Conservation (phyloP, 2,329 filamentous ascomycete genomes). For the Ceratocystis papillata region DNA sequence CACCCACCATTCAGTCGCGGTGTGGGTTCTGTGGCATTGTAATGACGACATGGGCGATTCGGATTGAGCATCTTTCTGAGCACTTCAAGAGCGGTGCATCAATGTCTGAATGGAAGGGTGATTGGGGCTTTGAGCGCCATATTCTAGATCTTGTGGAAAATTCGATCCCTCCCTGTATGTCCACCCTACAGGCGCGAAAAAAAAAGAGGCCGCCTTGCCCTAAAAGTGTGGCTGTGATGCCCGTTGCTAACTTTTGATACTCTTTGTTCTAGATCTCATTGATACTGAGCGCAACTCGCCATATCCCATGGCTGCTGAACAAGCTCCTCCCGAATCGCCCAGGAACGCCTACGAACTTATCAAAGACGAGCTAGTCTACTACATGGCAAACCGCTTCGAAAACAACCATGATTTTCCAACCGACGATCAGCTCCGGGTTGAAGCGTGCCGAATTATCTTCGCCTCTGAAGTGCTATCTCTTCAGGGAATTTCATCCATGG, state of each 20-base stretch:
- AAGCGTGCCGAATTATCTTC: conserved; percentile 49
- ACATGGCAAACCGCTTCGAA: conserved; percentile 37
- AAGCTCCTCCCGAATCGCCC: conserved; percentile 37
- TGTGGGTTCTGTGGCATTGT: conserved; percentile 56
- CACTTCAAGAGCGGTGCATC: conserved; percentile 56
- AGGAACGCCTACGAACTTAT: conserved; percentile 52
- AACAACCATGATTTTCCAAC: conserved; percentile 35
- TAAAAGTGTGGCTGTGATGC: conserved; percentile 28
- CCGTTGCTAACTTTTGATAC: conserved; percentile 5
- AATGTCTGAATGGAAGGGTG: conserved; percentile 60
- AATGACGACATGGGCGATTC: conserved; percentile 50
- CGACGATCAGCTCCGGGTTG: conserved; percentile 45
- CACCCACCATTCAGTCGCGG: conserved; percentile 50
- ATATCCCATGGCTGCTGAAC: conserved; percentile 42
- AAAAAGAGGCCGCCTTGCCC: conserved; percentile 36
- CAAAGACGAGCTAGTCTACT: conserved; percentile 47
- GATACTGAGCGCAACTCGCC: conserved; percentile 50
- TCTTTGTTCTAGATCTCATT: conserved; percentile 44
- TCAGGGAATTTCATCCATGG: conserved; percentile 33
- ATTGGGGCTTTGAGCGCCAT: conserved; percentile 55
- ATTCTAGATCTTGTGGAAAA: conserved; percentile 55
- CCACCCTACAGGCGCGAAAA: conserved; percentile 21
- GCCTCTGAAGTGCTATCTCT: conserved; percentile 41
- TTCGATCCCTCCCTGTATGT: conserved; percentile 54
- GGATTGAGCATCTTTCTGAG: conserved; percentile 54